Evolutionary conservation across 169 alveolate genomes (phyloP).

Genomic region (Cryptosporidium ryanae): DNA sequence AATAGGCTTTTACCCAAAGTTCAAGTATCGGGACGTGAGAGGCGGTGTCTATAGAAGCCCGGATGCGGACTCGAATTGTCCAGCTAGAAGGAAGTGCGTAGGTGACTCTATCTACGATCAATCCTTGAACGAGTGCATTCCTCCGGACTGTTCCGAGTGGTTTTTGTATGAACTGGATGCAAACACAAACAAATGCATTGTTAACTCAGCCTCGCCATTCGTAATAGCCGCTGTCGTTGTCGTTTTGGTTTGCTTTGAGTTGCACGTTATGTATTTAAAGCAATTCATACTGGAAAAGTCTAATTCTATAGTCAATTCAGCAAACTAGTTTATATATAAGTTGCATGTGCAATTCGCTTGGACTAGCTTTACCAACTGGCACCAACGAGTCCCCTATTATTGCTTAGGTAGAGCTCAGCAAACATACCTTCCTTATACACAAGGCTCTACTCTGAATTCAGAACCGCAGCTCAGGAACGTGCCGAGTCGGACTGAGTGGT

Average conservation of each 20-base stretch:
- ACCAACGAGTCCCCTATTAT: no score
- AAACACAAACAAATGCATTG: conserved; percentile 30
- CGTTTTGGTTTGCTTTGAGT: conserved; percentile 22
- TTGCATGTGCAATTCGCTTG: no score
- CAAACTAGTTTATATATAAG: no score
- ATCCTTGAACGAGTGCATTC: conserved; percentile 57
- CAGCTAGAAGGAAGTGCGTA: conserved; percentile 12
- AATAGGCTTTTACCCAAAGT: conserved; percentile 35
- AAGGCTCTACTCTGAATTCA: no score
- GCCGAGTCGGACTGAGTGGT: no score
- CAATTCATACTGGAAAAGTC: conserved; percentile 33
- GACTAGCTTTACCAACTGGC: no score
- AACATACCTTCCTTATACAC: no score
- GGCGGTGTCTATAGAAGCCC: background rate
- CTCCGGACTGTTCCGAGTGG: conserved; percentile 72
- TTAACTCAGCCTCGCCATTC: conserved; percentile 6
- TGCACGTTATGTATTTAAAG: conserved; percentile 67
- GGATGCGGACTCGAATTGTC: conserved; percentile 7
- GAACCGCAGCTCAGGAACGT: no score
- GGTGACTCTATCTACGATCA: conserved; percentile 1
- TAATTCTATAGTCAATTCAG: conserved; percentile 6
- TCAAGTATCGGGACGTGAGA: no score
- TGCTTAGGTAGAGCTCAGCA: no score
- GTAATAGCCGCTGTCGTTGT: conserved; percentile 1
- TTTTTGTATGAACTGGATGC: conserved; percentile 22